Evolutionary conservation across 2,329 filamentous ascomycete species (phyloP), one percentile per base, ranked within the genome.

Genomic region (Dryadomyces quercivorus): DNA sequence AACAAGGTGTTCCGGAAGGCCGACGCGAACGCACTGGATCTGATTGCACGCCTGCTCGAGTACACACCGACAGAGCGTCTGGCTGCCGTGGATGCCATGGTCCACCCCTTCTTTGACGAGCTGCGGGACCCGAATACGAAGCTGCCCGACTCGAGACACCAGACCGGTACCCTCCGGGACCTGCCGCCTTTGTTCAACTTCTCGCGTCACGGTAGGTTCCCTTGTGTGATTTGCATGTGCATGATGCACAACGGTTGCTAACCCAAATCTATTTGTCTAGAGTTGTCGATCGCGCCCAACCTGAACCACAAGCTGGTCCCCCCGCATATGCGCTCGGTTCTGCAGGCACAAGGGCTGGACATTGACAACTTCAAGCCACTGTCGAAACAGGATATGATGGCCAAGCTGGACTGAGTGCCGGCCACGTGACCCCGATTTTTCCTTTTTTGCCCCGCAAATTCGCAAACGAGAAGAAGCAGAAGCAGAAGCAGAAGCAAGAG

Each of bases 1-100:
- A 94, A 87, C 75, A 97, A 97, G 81, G 93, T 98, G 55, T 97
- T 98, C 81, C 85, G 93, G 63, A 96, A 94, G 80, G 93, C 93
- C 55, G 89, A 95, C 62, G 79, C 83, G 36, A 91, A 89, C 65
- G 92, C 93, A 43, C 94, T 98, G 65, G 91, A 97, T 66, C 76
- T 98, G 63, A 97, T 98, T 68, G 93, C 90, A 53, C 85, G 86
- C 59, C 76, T 98, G 55, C 78, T 98, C 56, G 93, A 98, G 73
- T 98, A 98, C 72, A 98, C 93, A 0, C 93, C 93, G 10, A 97
- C 93, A 0, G 90, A 97, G 74, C 87, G 93, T 63, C 79, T 96
- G 60, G 88, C 89, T 7, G 90, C 93, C 21, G 84, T 98, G 59
- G 89, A 97, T 65, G 93, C 93, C 52, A 95, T 98, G 91, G 86